phyloP scores from a whole-genome alignment of 2,329 filamentous ascomycete species.

The Sporothrix phasma region DNA sequence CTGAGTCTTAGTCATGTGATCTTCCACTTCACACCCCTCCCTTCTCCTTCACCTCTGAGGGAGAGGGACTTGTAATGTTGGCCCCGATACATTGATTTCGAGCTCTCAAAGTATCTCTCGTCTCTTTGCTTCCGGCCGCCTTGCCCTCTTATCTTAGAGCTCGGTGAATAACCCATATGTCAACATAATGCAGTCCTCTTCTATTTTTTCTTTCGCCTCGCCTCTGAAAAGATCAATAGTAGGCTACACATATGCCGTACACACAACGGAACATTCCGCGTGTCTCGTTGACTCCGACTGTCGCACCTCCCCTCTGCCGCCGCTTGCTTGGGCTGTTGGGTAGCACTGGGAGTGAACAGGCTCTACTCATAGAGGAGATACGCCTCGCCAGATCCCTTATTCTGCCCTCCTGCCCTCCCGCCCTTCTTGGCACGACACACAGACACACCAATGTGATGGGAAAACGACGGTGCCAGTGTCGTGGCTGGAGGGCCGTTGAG shows the following conservation, averaged over 20 bases:
- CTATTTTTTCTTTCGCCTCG: background rate
- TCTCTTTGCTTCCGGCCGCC: background rate
- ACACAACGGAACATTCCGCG: background rate
- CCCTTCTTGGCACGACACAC: background rate
- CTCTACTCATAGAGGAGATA: background rate
- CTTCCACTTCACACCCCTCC: slow-evolving; percentile 1
- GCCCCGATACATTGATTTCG: background rate
- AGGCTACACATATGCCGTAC: background rate
- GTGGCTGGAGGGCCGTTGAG: background rate
- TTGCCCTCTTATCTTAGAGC: background rate
- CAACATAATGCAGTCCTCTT: background rate
- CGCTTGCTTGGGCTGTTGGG: background rate
- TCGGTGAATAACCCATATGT: background rate
- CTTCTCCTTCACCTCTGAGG: background rate
- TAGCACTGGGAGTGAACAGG: background rate
- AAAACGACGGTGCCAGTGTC: background rate
- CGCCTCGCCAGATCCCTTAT: background rate
- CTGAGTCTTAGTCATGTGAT: too few relatives aligned
- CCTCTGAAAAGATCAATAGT: background rate
- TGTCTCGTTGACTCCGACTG: background rate
- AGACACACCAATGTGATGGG: too few relatives aligned
- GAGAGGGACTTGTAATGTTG: background rate
- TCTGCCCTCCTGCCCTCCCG: background rate
- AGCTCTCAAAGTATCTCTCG: background rate
- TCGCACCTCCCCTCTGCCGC: background rate